Conservation (phyloP, 352 stramenopile species). For the Globisporangium perplexum region DNA sequence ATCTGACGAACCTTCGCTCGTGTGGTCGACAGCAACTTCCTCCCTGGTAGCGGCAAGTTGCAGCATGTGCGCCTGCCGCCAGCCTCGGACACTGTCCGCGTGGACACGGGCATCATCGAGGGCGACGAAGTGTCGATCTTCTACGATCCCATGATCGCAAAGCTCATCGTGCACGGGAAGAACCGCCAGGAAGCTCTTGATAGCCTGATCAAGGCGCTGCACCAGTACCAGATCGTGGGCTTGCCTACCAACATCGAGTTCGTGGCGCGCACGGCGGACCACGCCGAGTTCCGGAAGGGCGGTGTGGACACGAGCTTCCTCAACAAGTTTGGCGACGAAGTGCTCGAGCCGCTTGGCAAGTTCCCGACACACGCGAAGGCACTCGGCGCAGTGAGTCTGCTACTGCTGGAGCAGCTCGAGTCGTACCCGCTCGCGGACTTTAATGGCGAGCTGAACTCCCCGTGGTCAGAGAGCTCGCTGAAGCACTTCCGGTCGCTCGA, state of each 20-base stretch:
- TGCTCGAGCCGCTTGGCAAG: constrained; percentile 52
- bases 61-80: constrained; percentile 77
- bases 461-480: constrained; percentile 48
- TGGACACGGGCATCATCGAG: constrained; percentile 88
- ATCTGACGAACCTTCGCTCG: neutral
- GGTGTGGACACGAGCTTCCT: constrained; percentile 93
- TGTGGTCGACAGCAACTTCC: constrained; percentile 60
- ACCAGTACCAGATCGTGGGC: constrained; percentile 91
- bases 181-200: constrained; percentile 80
- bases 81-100: constrained; percentile 64
- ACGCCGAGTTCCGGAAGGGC: constrained; percentile 86
- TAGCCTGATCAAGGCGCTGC: constrained; percentile 77
- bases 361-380: constrained; percentile 62
- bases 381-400: constrained; percentile 65
- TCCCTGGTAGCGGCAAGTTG: constrained; percentile 87
- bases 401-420: constrained; percentile 61
- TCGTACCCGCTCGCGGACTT: constrained; percentile 23
- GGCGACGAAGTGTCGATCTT: constrained; percentile 90
- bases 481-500: constrained; percentile 61
- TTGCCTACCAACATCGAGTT: constrained; percentile 95
- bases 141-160: constrained; percentile 94
- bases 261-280: constrained; percentile 82
- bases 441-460: constrained; percentile 41
- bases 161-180: constrained; percentile 90
- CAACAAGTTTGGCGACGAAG: constrained; percentile 83